Evolutionary conservation across 805 yeast species (phyloP), one percentile per base, ranked within the genome.

Genomic region (Pichia paraexigua): DNA sequence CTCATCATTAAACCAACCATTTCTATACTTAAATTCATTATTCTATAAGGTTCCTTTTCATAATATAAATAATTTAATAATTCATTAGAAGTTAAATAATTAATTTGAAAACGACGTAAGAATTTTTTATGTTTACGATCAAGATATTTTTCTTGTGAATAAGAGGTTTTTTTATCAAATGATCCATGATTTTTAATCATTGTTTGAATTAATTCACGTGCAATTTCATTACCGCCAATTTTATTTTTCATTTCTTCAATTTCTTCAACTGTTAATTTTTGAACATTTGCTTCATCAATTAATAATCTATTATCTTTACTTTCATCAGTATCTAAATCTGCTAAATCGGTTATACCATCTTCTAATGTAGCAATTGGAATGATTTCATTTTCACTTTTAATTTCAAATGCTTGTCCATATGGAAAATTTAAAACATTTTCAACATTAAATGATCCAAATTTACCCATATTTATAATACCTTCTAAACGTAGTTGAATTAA

Each of bases 71-170:
- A 86, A 52, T 87, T 83, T 43, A 92, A 67, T 54, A 94, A 71
- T 54, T 81, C 82, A 8, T 86, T 78, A 21, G 87, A 71, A 20
- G 89, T 84, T 47, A 94, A 68, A 57, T 82, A 80, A 57, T 87
- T 88, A 18, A 95, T 82, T 1, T 90, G 84, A 70, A 94, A 92
- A 60, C 88, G 78, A 64, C 95, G 80, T 52, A 88, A 77, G 64
- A 87, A 94, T 71, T 94, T 94, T 65, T 85, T 90, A 67, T 89
- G 95, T 69, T 94, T 94, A 61, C 99, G 80, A 56, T 85, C 83
- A 60, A 92, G 69, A 66, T 94, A 94, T 70, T 94, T 94, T 59
- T 87, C 96, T 66, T 94, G 97, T 2, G 97, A 88, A 62, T 78
- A 88, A 28, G 82, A 72, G 7, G 98, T 94, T 67, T 94, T 94